Conservation (phyloP, 2,329 filamentous ascomycete genomes). For the Fonsecaea multimorphosa region DNA sequence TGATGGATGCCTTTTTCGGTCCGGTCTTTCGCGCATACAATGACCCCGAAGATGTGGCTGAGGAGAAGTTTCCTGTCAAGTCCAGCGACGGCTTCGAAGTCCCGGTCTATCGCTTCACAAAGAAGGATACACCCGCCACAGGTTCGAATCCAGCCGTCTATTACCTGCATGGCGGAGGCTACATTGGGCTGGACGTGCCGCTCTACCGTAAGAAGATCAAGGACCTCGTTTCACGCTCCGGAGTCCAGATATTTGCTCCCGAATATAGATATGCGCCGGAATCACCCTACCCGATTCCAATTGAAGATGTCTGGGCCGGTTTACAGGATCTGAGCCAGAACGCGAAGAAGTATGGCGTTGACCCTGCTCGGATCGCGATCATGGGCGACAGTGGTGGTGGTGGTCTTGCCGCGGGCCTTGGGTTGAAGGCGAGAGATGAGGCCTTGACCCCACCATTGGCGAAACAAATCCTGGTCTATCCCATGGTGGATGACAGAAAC, state of each 20-base stretch:
- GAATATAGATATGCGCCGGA: conserved; percentile 42
- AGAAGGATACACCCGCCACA: conserved; percentile 38
- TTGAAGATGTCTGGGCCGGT: conserved; percentile 42
- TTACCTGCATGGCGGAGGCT: conserved; percentile 42
- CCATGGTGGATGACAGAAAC: conserved; percentile 57
- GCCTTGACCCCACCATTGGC: conserved; percentile 42
- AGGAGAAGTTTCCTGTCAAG: conserved; percentile 28
- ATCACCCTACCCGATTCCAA: conserved; percentile 36
- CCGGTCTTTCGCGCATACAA: conserved; percentile 29
- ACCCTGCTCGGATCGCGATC: conserved; percentile 49
- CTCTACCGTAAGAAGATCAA: conserved; percentile 30
- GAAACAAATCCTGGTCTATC: conserved; percentile 54
- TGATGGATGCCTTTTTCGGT: conserved; percentile 10
- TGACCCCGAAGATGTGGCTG: conserved; percentile 34
- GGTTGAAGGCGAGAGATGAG: conserved; percentile 49
- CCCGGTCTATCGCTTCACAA: conserved; percentile 39
- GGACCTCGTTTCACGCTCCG: conserved; percentile 32
- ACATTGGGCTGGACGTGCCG: conserved; percentile 35
- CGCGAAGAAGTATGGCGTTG: conserved; percentile 50
- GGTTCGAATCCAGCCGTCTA: conserved; percentile 38
- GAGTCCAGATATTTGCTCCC: conserved; percentile 40
- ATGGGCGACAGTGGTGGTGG: conserved; percentile 55
- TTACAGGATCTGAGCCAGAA: conserved; percentile 50
- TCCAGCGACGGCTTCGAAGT: conserved; percentile 39
- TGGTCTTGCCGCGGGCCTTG: conserved; percentile 49